These are phyloP conservation scores for Colletotrichum sidae DNA, from an alignment of 2,329 filamentous ascomycete species.

Conservation along the genomic window DNA sequence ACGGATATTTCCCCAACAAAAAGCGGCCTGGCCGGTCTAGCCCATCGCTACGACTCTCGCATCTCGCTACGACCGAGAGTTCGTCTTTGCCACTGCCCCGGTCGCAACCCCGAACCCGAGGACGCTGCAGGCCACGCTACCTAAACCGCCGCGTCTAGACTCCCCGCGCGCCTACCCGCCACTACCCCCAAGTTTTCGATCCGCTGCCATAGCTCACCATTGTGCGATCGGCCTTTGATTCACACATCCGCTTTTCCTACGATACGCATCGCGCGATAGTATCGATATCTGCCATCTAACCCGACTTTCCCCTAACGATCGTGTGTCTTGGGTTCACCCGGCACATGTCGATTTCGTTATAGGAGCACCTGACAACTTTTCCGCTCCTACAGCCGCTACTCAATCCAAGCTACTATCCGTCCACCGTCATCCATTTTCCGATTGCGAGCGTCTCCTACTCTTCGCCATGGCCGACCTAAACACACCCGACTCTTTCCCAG, in stretches of 20 bases:
- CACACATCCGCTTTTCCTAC: background rate
- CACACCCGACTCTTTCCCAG: constrained; percentile 53
- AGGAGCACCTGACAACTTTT: constrained; percentile 16
- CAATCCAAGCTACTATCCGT: background rate
- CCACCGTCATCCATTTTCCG: background rate
- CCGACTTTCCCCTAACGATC: constrained; percentile 1
- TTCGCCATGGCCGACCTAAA: constrained; percentile 34
- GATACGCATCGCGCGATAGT: constrained; percentile 11
- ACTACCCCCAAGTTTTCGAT: constrained; percentile 28
- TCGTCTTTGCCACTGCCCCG: constrained; percentile 36
- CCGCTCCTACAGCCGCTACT: background rate
- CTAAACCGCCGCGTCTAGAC: constrained; percentile 32
- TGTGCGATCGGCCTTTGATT: constrained; percentile 25
- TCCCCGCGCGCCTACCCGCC: constrained; percentile 21
- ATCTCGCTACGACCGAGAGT: constrained; percentile 33
- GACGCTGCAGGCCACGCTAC: constrained; percentile 28
- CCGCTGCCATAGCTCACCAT: constrained; percentile 13
- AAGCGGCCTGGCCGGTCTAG: constrained; percentile 33
- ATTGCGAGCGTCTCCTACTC: background rate
- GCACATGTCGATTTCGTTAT: constrained; percentile 20
- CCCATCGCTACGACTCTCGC: constrained; percentile 22
- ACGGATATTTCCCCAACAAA: constrained; percentile 16
- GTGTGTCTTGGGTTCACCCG: background rate
- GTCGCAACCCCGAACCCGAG: constrained; percentile 33
- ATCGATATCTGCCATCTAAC: constrained; percentile 13